These are phyloP conservation scores for Hirsutella minnesotensis DNA, from an alignment of 2,329 filamentous ascomycete species.

Conservation along the genomic window DNA sequence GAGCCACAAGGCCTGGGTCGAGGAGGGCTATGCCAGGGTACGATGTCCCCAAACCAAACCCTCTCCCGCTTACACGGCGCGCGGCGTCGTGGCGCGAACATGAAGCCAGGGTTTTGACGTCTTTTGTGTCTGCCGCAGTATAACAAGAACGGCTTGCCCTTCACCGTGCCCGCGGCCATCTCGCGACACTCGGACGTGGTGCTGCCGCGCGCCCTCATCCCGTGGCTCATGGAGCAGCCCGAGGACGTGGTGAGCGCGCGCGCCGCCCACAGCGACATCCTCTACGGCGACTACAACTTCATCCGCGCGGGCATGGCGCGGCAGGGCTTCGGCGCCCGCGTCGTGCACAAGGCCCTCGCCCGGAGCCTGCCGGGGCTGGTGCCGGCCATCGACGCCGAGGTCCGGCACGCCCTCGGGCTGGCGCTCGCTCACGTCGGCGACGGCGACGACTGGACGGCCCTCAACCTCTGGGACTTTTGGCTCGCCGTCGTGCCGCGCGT, in stretches of 20 bases:
- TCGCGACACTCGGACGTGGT: slow-evolving; percentile 30
- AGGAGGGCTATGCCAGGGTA: slow-evolving; percentile 30
- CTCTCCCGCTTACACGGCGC: background rate
- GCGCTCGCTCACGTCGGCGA: slow-evolving; percentile 21
- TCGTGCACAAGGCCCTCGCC: slow-evolving; percentile 31
- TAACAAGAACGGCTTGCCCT: slow-evolving; percentile 26
- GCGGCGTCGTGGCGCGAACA: background rate
- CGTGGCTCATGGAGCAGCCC: slow-evolving; percentile 36
- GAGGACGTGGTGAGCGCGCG: slow-evolving; percentile 28
- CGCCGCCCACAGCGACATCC: slow-evolving; percentile 26
- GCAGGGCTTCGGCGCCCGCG: slow-evolving; percentile 26
- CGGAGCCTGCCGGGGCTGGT: slow-evolving; percentile 26
- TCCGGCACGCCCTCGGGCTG: slow-evolving; percentile 21
- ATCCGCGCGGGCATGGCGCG: slow-evolving; percentile 21
- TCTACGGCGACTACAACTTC: slow-evolving; percentile 30
- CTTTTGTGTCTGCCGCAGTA: slow-evolving; percentile 19
- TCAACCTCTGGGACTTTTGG: slow-evolving; percentile 34
- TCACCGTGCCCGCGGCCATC: slow-evolving; percentile 28
- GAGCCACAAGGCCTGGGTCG: slow-evolving; percentile 26
- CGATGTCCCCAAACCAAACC: background rate
- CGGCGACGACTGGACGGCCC: slow-evolving; percentile 21
- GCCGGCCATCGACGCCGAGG: slow-evolving; percentile 28
- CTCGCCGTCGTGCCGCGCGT: slow-evolving; percentile 28
- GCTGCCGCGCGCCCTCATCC: slow-evolving; percentile 28
- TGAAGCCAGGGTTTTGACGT: background rate